A percentile compares a stretch with the other conserved stretches of the same genome.
These are phyloP conservation scores for Phalaenopsis equestris DNA, from an alignment of 106 monocot genomes.

Conservation along the genomic window DNA sequence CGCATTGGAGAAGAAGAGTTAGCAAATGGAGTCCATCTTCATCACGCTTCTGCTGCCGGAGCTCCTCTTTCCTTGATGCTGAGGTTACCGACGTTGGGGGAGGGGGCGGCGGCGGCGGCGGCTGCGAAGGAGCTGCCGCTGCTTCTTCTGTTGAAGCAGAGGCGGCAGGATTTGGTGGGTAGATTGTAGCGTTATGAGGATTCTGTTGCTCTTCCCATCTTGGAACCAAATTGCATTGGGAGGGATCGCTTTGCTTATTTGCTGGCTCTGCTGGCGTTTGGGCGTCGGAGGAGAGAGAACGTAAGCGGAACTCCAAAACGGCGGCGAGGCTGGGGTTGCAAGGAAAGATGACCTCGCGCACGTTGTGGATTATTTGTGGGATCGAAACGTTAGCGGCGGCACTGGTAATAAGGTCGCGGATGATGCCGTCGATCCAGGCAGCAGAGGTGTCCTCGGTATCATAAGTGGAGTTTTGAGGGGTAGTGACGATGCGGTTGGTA, in stretches of 20 bases:
- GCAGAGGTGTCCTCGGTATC: slow-evolving; percentile 1
- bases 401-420: slow-evolving; percentile 64
- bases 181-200: not conserved
- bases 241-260: not conserved
- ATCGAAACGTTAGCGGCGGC: slow-evolving; percentile 49
- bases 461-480: not conserved
- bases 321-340: slow-evolving; percentile 83
- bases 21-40: slow-evolving; percentile 87
- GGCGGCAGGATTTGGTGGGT: slow-evolving; percentile 3
- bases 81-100: not conserved
- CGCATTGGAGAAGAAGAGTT: slow-evolving; percentile 91
- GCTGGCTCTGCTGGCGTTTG: not conserved
- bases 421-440: slow-evolving; percentile 78
- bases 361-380: slow-evolving; percentile 74
- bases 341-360: slow-evolving; percentile 79
- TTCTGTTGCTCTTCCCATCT: not conserved
- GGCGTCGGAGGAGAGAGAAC: slow-evolving; percentile 25
- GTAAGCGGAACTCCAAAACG: slow-evolving; percentile 70
- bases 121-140: not conserved
- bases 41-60: slow-evolving; percentile 61
- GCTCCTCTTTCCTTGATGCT: slow-evolving; percentile 40
- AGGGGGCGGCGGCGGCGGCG: not conserved
- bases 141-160: slow-evolving; percentile 30
- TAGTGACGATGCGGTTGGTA: slow-evolving; percentile 5
- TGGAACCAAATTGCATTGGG: not conserved